phyloP scores from a whole-genome alignment of 2,329 filamentous ascomycete species.

The Botryotinia globosa region DNA sequence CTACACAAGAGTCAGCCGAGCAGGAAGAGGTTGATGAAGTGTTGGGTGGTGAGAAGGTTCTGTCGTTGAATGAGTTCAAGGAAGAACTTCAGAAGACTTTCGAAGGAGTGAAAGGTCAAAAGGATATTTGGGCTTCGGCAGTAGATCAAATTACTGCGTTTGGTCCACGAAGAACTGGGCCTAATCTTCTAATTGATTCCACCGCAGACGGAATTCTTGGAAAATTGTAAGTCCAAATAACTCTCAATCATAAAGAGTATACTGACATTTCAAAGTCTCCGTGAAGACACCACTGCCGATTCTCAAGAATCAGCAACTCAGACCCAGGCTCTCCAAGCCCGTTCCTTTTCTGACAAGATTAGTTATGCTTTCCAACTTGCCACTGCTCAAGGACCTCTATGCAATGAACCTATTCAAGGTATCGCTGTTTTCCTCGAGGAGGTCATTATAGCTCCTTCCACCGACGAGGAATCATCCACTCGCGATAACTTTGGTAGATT shows the following conservation, averaged over 20 bases:
- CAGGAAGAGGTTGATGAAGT: slow-evolving; percentile 50
- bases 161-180: slow-evolving; percentile 78
- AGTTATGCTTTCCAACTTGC: slow-evolving; percentile 92
- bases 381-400: slow-evolving; percentile 83
- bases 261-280: slow-evolving; percentile 28
- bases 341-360: slow-evolving; percentile 85
- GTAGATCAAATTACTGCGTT: slow-evolving; percentile 86
- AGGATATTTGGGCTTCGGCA: slow-evolving; percentile 72
- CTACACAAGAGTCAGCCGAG: slow-evolving; percentile 31
- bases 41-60: slow-evolving; percentile 55
- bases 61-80: slow-evolving; percentile 76
- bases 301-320: slow-evolving; percentile 44
- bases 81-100: slow-evolving; percentile 67
- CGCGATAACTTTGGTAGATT: slow-evolving; percentile 71
- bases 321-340: slow-evolving; percentile 49
- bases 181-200: slow-evolving; percentile 84
- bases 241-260: too few species aligned
- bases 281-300: slow-evolving; percentile 30
- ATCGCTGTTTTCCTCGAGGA: slow-evolving; percentile 88
- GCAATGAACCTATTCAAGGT: slow-evolving; percentile 89
- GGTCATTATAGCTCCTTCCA: slow-evolving; percentile 57
- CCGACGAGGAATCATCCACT: slow-evolving; percentile 53
- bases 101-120: slow-evolving; percentile 67
- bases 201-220: slow-evolving; percentile 70
- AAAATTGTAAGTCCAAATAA: slow-evolving; percentile 55